Base-by-base conservation (phyloP, 1,284 basidiomycete genomes). In the Trichosporon ovoides region DNA sequence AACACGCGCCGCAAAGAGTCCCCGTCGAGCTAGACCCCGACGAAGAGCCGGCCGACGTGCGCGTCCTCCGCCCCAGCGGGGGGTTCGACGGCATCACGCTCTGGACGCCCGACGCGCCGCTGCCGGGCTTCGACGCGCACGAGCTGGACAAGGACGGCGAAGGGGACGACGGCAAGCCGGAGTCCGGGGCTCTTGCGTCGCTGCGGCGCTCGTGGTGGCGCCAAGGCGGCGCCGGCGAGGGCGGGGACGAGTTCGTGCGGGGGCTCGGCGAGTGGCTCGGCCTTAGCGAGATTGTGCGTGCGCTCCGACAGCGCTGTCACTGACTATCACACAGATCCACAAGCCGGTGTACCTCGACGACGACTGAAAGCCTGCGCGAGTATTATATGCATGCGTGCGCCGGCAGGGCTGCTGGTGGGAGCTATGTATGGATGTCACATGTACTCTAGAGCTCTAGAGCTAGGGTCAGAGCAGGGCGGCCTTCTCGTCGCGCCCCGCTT, bases 181-280 rank as follows among this genome's bases (percentile, higher is more conserved):
- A 18, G 2, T 48, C 31, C 16, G 48, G 33, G 33, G 40, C n/a
- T 13, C 38, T 28, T n/a, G 43, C 14, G 12, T 36, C 4, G 43
- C 12, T 38, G 28, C 40, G n/a, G 37, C 11, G 56, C 36, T 66
- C 67, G 7, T 73, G 72, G 73, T 76, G 74, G 74, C 64, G 69
- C 14, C 50, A 49, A 12, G 73, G 71, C 13, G 74, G 72, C 7
- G 69, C 65, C 1, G 74, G 73, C 12, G 74, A 76, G 58, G 74
- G 74, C 18, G 73, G 73, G 3, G 73, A 74, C 59, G 74, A 74
- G 59, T 66, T 74, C 33, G 70, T 76, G n/a, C 56, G 73, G 36
- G 68, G 66, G 14, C 63, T 76, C 58, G 74, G 74, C 16, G 73
- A 74, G 55, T 76, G 68, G 68, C 48, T 76, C 28, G 73, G 72